These are phyloP conservation scores for Paecilomyces sp. DNA, from an alignment of 2,329 filamentous ascomycete species.

Conservation along the genomic window DNA sequence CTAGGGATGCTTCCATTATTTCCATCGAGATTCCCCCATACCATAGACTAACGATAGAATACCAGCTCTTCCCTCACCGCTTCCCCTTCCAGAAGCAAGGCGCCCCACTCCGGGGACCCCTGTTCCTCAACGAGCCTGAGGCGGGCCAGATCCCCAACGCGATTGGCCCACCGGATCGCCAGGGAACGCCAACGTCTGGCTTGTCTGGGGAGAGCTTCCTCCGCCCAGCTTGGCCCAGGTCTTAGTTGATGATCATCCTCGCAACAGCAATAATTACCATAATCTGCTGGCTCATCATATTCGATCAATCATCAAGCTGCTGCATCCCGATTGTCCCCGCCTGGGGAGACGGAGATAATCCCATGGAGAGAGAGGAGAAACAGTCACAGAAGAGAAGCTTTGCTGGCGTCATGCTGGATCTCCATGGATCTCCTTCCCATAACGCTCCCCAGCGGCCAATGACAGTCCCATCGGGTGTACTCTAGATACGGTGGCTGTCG, in stretches of 20 bases:
- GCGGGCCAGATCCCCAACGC: not conserved
- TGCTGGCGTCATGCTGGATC: not conserved
- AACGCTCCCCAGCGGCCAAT: not conserved
- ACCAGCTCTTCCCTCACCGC: not conserved
- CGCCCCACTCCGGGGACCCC: not conserved
- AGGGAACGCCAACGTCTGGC: not conserved
- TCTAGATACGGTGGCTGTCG: not conserved
- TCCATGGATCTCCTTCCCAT: not conserved
- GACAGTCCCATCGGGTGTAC: not conserved
- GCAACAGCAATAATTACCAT: no score
- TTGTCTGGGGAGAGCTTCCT: constrained; percentile 1
- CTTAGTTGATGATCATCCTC: no score
- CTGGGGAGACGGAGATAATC: not conserved
- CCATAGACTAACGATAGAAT: no score
- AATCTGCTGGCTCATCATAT: not conserved
- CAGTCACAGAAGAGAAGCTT: no score
- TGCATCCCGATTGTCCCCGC: not conserved
- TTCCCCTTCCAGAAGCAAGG: not conserved
- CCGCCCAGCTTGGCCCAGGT: not conserved
- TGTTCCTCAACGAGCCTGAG: not conserved
- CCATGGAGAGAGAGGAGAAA: not conserved
- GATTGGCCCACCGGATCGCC: not conserved
- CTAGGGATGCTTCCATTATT: not conserved
- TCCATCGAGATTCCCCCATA: not conserved
- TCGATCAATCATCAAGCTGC: not conserved